Base-by-base conservation (phyloP, 2,329 filamentous ascomycete genomes). In the Bertia moriformis region DNA sequence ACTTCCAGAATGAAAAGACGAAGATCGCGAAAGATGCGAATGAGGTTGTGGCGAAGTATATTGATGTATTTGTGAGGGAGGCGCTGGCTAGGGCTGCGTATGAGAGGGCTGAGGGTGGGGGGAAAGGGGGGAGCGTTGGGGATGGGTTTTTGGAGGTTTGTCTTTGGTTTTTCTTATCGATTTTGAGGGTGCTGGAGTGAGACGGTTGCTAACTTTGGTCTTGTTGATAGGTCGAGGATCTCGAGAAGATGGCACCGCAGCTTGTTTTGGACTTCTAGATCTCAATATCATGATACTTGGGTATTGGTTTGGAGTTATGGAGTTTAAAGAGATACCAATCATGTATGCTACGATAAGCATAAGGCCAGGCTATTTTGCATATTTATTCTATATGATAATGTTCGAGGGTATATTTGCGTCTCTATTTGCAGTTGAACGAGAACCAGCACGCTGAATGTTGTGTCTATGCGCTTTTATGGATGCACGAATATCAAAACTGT, bases 1-100 rank as follows among this genome's bases (percentile, higher is more conserved):
- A 83, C 53, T 94, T 95, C 52, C 67, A 80, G 48, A 68, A 71
- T 43, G 71, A 81, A 38, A 69, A 71, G 41, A 88, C 82, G 18
- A 69, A 80, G 47, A 77, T 94, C 46, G 78, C 78, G 4, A 78
- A 74, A 49, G 83, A 87, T 51, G 86, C 86, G 3, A 84, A 88
- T 54, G 69, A 64, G 4, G 73, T 87, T 1, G 71, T 88, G 42
- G 81, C 77, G 13, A 86, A 81, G 60, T 96, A 96, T 55, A 71
- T 95, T 58, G 86, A 95, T 57, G 74, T 89, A 0, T 96, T 95
- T 60, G 82, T 94, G 39, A 71, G 83, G 44, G 89, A 96, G 62
- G 85, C 86, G 1, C 77, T 96, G 53, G 85, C 86, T 14, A 63
- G 89, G 51, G 78, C 84, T 29, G 73, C 78, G 7, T 75, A 77